These are phyloP conservation scores for Sporothrix globosa DNA, from an alignment of 2,329 filamentous ascomycete species.

Conservation along the genomic window DNA sequence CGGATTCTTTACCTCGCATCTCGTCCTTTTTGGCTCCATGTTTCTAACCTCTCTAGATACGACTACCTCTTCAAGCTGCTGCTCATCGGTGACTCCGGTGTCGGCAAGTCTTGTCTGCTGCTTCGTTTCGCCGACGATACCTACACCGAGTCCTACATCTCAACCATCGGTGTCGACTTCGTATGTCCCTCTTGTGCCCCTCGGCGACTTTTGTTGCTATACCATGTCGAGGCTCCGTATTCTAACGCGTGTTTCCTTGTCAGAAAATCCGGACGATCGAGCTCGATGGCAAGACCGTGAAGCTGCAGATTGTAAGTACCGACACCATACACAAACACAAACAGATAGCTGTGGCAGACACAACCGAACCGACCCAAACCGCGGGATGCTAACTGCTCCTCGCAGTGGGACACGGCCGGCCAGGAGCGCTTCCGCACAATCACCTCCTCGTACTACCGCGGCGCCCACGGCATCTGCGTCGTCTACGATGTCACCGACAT, in stretches of 20 bases:
- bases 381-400: background rate
- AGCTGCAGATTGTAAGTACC: slow-evolving; percentile 86
- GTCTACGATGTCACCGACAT: slow-evolving; percentile 99
- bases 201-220: background rate
- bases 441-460: slow-evolving; percentile 99
- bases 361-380: too few relatives aligned
- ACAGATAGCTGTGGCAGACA: background rate
- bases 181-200: slow-evolving; percentile 59
- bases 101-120: slow-evolving; percentile 98
- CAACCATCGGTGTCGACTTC: slow-evolving; percentile 98
- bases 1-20: background rate
- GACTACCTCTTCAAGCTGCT: slow-evolving; percentile 99
- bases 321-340: background rate
- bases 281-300: slow-evolving; percentile 98
- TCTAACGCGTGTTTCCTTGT: slow-evolving; percentile 27
- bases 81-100: slow-evolving; percentile 99
- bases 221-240: background rate
- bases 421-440: slow-evolving; percentile 99
- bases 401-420: slow-evolving; percentile 96
- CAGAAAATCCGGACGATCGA: slow-evolving; percentile 99
- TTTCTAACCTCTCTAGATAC: slow-evolving; percentile 68
- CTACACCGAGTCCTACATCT: slow-evolving; percentile 99
- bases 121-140: slow-evolving; percentile 98
- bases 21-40: background rate
- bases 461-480: slow-evolving; percentile 98